Evolutionary conservation across 2,329 filamentous ascomycete genomes (phyloP).

Genomic region (Aspergillus alliaceus): DNA sequence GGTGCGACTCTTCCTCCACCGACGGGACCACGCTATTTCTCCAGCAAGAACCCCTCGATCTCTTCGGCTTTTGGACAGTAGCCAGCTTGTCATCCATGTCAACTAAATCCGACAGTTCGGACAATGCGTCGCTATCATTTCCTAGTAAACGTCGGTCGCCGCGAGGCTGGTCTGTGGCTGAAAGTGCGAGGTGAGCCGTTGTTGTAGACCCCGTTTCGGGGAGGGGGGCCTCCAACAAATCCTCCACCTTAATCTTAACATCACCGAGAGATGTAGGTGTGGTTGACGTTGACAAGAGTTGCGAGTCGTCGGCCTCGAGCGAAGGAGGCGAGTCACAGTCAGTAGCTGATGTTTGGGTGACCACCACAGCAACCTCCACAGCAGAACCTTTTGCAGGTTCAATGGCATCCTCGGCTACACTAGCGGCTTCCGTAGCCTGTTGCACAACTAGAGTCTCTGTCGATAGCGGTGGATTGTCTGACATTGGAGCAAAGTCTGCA

Average conservation of each 20-base stretch:
- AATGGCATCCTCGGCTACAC: background rate
- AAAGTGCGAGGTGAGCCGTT: background rate
- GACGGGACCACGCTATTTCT: constrained; percentile 35
- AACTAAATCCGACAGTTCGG: constrained; percentile 26
- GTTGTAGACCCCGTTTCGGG: background rate
- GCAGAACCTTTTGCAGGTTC: constrained; percentile 5
- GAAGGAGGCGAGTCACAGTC: constrained; percentile 30
- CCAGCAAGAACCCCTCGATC: constrained; percentile 20
- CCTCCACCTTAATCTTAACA: constrained; percentile 12
- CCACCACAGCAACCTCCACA: constrained; percentile 7
- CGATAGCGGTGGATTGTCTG: constrained; percentile 10
- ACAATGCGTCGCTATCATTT: constrained; percentile 22
- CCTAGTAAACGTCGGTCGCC: constrained; percentile 12
- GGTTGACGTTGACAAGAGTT: constrained; percentile 36
- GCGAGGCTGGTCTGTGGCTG: constrained; percentile 10
- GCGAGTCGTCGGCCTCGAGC: constrained; percentile 30
- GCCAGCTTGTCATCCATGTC: constrained; percentile 30
- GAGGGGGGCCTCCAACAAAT: constrained; percentile 10
- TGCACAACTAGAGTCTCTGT: background rate
- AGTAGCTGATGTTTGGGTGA: constrained; percentile 10
- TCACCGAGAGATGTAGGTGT: constrained; percentile 38
- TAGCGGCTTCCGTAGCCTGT: background rate
- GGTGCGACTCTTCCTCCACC: constrained; percentile 37
- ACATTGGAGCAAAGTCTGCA: constrained; percentile 24
- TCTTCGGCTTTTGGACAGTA: constrained; percentile 19